A percentile compares a stretch with the other conserved stretches of the same genome.
phyloP scores from a whole-genome alignment of 352 stramenopile species.

The Paralagenidium karlingii region DNA sequence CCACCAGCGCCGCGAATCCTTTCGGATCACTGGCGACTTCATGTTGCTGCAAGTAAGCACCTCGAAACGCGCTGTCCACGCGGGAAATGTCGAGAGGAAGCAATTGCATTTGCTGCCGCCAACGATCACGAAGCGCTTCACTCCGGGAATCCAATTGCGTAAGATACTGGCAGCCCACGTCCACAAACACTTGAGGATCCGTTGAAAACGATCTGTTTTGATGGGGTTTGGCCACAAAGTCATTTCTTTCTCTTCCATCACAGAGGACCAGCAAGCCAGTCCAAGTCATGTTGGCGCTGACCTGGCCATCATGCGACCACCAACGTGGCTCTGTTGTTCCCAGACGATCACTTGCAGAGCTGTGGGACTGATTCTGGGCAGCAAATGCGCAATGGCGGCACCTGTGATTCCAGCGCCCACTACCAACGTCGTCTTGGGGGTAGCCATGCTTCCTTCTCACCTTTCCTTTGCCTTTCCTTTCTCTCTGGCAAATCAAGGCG shows the following conservation, averaged over 20 bases:
- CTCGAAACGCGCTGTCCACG: conserved; percentile 24
- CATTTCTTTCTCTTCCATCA: too few species aligned
- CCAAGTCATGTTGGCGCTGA: too few species aligned
- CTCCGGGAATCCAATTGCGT: conserved; percentile 31
- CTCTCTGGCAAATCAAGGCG: too few species aligned
- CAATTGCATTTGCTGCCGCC: conserved; percentile 15
- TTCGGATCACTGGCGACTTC: conserved; percentile 19
- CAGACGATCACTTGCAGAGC: conserved; percentile 46
- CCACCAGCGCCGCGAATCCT: conserved; percentile 41
- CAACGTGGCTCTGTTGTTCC: conserved; percentile 59
- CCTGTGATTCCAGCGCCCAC: conserved; percentile 51
- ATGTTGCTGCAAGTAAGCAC: conserved; percentile 22
- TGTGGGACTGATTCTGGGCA: too few species aligned
- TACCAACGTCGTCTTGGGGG: conserved; percentile 49
- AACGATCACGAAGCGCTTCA: conserved; percentile 32
- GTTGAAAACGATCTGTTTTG: conserved; percentile 30
- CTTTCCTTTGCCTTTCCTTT: too few species aligned
- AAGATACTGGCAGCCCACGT: conserved; percentile 61
- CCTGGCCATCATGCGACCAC: conserved; percentile 55
- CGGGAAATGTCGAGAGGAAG: conserved; percentile 23
- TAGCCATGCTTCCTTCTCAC: too few species aligned
- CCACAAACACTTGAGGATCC: conserved; percentile 36
- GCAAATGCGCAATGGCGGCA: conserved; percentile 28
- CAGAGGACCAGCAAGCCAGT: too few species aligned
- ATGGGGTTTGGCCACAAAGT: neutral